phyloP scores from a whole-genome alignment of 2,329 filamentous ascomycete species.

The Arthroderma sp. region DNA sequence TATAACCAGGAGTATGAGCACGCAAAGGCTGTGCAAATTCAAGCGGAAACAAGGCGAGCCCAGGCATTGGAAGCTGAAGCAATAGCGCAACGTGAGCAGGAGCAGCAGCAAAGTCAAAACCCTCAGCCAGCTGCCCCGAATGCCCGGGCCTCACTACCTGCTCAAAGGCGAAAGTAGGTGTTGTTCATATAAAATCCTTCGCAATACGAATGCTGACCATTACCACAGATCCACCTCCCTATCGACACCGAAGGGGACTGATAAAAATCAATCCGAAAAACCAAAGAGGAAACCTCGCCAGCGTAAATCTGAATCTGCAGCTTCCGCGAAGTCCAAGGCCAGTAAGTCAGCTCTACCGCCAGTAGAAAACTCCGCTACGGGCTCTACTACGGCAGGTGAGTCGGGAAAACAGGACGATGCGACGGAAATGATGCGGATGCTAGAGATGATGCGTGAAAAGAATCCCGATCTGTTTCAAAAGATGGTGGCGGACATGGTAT shows the following conservation, averaged over 20 bases:
- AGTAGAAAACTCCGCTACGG: not conserved
- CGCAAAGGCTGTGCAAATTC: conserved; percentile 1
- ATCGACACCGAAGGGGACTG: too few species aligned
- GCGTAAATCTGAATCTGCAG: too few species aligned
- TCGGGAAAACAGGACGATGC: conserved; percentile 28
- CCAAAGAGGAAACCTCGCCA: too few species aligned
- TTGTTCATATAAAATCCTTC: too few species aligned
- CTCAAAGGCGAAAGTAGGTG: too few species aligned
- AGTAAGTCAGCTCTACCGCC: not conserved
- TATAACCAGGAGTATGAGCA: conserved; percentile 36
- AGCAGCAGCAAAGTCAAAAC: not conserved
- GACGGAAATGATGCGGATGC: conserved; percentile 40
- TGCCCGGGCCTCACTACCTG: too few species aligned
- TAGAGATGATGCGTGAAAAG: conserved; percentile 45
- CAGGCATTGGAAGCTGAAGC: not conserved
- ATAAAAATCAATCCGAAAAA: too few species aligned
- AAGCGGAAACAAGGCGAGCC: not conserved
- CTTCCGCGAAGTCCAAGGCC: too few species aligned
- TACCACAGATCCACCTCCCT: too few species aligned
- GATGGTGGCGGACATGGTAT: conserved; percentile 39
- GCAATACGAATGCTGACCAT: too few species aligned
- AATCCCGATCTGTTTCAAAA: conserved; percentile 42
- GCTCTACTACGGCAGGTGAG: not conserved
- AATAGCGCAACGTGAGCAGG: not conserved
- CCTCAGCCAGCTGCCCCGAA: too few species aligned